Evolutionary conservation across 495 filamentous ascomycete species (phyloP), one percentile per base, ranked within the genome.

Genomic region (Eremomyces bilateralis): DNA sequence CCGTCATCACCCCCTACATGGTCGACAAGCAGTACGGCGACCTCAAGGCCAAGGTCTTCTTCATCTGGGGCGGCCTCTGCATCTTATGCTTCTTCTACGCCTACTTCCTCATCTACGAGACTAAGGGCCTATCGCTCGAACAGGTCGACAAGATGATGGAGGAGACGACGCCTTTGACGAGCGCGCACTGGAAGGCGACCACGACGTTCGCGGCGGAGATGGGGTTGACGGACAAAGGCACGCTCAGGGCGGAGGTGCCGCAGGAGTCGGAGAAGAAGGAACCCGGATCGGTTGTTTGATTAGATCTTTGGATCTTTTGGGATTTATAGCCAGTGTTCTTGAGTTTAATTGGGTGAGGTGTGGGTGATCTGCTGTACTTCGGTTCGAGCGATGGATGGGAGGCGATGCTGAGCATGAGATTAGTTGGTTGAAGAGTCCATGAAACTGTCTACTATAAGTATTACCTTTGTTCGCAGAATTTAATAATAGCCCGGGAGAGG

Each of bases 131-230:
- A 15, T 73, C 76, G 13, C 76, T 88, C 31, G 80, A 90, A 60
- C 79, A 90, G 52, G 76, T 90, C 46, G 80, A 88, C 59, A 67
- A 70, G 57, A 83, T 85, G 80, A 67, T 90, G 62, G 80, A 82
- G 52, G 79, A 84, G 59, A 67, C 68, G 3, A 76, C 64, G 1
- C 73, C 80, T n/a, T 54, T 71, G 17, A 74, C 65, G 12, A 80
- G 74, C 34, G 49, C 60, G 51, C 67, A 64, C 46, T 84, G 80
- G 80, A 62, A 60, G 45, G 76, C 77, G 17, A 65, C 67, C 45
- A 57, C 58, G 35, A 85, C 78, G 19, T 82, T 75, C 41, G 73
- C 73, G 4, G 49, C 55, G 21, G 64, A 73, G 36, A 69, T 71
- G 65, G 60, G 62, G 22, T 42, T 65, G 21, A 55, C 58, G 27